These are phyloP conservation scores for Scutellaria baicalensis DNA, from an alignment of 257 asterid genomes.

Conservation along the genomic window DNA sequence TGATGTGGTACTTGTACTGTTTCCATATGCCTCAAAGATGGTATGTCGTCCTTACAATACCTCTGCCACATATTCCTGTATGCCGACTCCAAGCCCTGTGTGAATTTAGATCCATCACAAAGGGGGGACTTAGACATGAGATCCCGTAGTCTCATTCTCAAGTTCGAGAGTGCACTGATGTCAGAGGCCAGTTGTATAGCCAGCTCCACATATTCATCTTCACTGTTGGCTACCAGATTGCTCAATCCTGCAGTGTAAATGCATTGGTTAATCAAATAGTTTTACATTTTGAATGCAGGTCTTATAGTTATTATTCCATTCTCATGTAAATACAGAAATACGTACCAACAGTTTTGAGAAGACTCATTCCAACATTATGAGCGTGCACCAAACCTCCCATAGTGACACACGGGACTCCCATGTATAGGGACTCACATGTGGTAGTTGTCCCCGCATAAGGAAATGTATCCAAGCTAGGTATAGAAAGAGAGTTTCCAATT, in stretches of 20 bases:
- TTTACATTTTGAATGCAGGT: not conserved
- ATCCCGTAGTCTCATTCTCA: conserved; percentile 67
- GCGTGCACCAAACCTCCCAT: conserved; percentile 97
- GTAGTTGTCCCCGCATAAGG: conserved; percentile 99
- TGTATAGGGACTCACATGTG: conserved; percentile 92
- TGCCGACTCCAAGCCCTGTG: conserved; percentile 54
- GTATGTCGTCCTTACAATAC: conserved; percentile 77
- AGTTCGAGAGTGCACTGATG: conserved; percentile 57
- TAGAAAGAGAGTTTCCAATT: not conserved
- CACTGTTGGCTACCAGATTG: conserved; percentile 69
- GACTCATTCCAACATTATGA: conserved; percentile 93
- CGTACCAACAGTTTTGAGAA: conserved; percentile 84
- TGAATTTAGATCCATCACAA: conserved; percentile 70
- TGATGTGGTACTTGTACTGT: conserved; percentile 19
- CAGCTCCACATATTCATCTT: conserved; percentile 74
- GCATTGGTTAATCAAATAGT: not conserved
- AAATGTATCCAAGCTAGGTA: conserved; percentile 89
- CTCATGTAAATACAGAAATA: not conserved
- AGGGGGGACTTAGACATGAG: conserved; percentile 89
- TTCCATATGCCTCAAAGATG: conserved; percentile 63
- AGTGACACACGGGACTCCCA: conserved; percentile 99
- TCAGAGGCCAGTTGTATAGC: conserved; percentile 74
- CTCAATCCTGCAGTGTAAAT: conserved; percentile 49
- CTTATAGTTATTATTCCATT: too few species aligned
- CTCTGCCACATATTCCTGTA: conserved; percentile 80